phyloP scores from a whole-genome alignment of 371 early-diverging fungal species.

The Rhizopus sp. region DNA sequence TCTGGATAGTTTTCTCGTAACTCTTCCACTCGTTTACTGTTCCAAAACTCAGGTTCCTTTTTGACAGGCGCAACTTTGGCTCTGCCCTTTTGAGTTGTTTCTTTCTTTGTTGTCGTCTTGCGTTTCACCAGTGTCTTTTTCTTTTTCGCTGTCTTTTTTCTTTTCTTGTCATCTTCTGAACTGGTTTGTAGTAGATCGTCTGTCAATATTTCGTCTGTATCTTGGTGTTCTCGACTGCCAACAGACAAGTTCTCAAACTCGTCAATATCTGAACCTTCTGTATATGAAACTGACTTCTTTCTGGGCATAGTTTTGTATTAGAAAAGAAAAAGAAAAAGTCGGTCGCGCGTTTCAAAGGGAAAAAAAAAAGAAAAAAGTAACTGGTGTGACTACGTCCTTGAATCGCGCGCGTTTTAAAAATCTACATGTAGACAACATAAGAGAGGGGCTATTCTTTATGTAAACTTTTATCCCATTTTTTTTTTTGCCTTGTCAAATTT shows the following conservation, averaged over 20 bases:
- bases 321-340: conserved; percentile 7
- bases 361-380: neutral
- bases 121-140: conserved; percentile 10
- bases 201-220: conserved; percentile 17
- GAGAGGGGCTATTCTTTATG: no score
- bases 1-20: conserved; percentile 65
- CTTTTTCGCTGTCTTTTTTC: conserved; percentile 15
- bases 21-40: conserved; percentile 43
- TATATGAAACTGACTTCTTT: conserved; percentile 14
- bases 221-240: conserved; percentile 8
- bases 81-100: conserved; percentile 32
- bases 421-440: no score
- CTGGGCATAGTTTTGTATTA: conserved; percentile 3
- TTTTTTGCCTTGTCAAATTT: no score
- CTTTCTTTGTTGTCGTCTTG: conserved; percentile 45
- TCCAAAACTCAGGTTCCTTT: conserved; percentile 22
- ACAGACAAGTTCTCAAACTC: conserved; percentile 6
- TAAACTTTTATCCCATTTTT: no score
- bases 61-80: conserved; percentile 4
- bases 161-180: conserved; percentile 11
- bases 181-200: conserved; percentile 15
- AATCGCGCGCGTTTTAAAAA: no score
- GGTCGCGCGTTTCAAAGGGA: neutral
- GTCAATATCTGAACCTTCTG: conserved; percentile 26
- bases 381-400: neutral